Base-by-base conservation (phyloP, 371 early-diverging fungal species). In the Mucor ambiguus region DNA sequence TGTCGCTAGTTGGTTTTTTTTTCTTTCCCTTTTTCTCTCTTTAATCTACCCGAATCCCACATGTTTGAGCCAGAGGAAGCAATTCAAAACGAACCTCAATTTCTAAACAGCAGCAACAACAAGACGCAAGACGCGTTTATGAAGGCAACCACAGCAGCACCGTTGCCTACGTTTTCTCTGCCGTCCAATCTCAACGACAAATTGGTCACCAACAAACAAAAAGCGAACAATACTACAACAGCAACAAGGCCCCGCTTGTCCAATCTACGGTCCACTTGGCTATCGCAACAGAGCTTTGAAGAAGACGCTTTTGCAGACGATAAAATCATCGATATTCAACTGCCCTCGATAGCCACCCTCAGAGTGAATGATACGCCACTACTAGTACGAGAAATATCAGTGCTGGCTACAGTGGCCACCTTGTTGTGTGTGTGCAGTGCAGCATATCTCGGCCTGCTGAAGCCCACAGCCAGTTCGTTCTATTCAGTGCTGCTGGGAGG, bases 181-280 rank as follows among this genome's bases (percentile, higher is more conserved):
- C 66, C 66, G 1, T 9, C 66, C 16, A 66, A 66, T 24, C 32
- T 66, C 1, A 60, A 66, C 41, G 49, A 29, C 33, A 65, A 60
- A 32, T 6, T 64, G 24, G 55, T 22, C 3, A 20, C 58, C 8
- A 60, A 54, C 22, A 66, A 60, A 33, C 38, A 54, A 30, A 54
- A 60, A 9, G 18, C 46, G 49, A 16, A 2, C 4, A 30, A 30
- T 30, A 7, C 48, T 52, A 20, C 22, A 2, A 38, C 22, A 63
- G 24, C 24, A 24, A 52, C 11, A 37, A 28, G 76, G 56, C 79
- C 79, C 2, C 66, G 67, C 41, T 41, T 76, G n/a, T 55, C 76
- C 20, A 65, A 76, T 26, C 43, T 79, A 41, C 66, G 72, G 5
- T 76, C 79, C 2, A 63, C 44, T 0, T 76, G 76, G 76, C 32